Percentiles rank a stretch among this genome's conserved stretches.
Conservation (phyloP, 495 filamentous ascomycete species). For the Aspergillus kassunensis region DNA sequence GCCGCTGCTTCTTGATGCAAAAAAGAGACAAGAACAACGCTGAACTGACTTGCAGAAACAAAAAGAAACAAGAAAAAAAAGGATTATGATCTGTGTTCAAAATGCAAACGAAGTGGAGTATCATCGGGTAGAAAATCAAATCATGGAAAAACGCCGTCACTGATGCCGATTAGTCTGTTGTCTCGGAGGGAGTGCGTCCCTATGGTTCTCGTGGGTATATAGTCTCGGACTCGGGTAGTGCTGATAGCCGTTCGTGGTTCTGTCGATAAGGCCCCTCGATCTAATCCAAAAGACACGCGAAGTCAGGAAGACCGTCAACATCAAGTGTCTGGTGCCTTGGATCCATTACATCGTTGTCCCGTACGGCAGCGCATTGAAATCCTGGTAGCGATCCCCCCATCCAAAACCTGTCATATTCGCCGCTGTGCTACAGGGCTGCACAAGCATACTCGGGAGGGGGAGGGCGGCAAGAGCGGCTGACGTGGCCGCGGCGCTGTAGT, state of each 20-base stretch:
- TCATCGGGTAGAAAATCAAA: slow-evolving; percentile 44
- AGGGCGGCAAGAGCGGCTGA: slow-evolving; percentile 61
- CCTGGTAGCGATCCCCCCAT: slow-evolving; percentile 62
- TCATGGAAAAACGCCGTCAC: slow-evolving; percentile 47
- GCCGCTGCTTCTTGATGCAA: slow-evolving; percentile 49
- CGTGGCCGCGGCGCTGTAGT: slow-evolving; percentile 63
- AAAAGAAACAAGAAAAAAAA: slow-evolving; percentile 25
- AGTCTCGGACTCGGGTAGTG: slow-evolving; percentile 15
- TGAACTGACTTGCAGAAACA: slow-evolving; percentile 33
- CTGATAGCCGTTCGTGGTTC: slow-evolving; percentile 10
- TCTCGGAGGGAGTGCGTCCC: slow-evolving; percentile 19
- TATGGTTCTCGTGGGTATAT: slow-evolving; percentile 32
- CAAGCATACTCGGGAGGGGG: slow-evolving; percentile 85
- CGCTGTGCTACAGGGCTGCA: slow-evolving; percentile 72
- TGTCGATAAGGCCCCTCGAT: slow-evolving; percentile 21
- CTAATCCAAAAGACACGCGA: slow-evolving; percentile 25
- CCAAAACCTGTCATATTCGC: slow-evolving; percentile 66
- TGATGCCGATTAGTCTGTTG: slow-evolving; percentile 45
- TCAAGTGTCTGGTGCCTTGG: slow-evolving; percentile 24
- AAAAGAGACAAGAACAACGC: slow-evolving; percentile 25
- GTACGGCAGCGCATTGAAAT: slow-evolving; percentile 57
- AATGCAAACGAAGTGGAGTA: slow-evolving; percentile 47
- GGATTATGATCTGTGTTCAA: slow-evolving; percentile 30
- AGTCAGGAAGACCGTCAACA: slow-evolving; percentile 27
- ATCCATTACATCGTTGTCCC: slow-evolving; percentile 52